Base-by-base conservation (phyloP, 495 filamentous ascomycete species). In the Astrothelium subdiscretum region DNA sequence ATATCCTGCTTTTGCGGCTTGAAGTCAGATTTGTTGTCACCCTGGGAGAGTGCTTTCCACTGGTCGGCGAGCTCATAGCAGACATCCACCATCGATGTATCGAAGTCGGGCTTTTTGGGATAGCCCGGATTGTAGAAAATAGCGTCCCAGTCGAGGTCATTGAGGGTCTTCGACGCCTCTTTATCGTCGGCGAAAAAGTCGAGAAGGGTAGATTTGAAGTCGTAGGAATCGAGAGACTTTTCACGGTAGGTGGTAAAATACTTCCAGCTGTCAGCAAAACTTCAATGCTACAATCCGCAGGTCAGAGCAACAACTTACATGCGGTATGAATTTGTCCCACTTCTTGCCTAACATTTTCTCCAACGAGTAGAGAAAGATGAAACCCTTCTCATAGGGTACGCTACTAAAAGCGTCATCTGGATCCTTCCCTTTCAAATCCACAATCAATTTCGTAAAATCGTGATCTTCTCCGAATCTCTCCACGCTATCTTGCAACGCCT, bases 321-420 rank as follows among this genome's bases (percentile, higher is more conserved):
- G 83, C 38, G 92, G 91, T 66, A 98, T 96, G 75, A 96, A 98
- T 64, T 83, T 85, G 78, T 97, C 87, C 75, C 91, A 98, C 69
- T 89, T 87, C 43, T 88, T 86, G n/a, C 91, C 90, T 1, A 98
- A 78, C 11, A 94, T 78, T 31, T 84, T 85, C 65, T 98, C 94
- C 10, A 98, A 80, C 65, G 89, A 81, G 71, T 87, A 96, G 59
- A 98, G 77, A 69, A 90, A 89, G 63, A 81, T 82, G 68, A 89
- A 91, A 3, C 88, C 88, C 70, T 88, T 87, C 71, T 87, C 87
- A 60, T 90, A 90, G 0, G 94, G 94, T 31, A 97, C 78, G 31
- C 82, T 86, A 58, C 88, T 92, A 75, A 96, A 98, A 6, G 91
- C 89, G 76, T 98, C 92, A 73, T 97, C 94, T 0, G 92, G 92